Evolutionary conservation across 805 yeast genomes (phyloP).

Genomic region (Saccharomyces kudriavzevii): DNA sequence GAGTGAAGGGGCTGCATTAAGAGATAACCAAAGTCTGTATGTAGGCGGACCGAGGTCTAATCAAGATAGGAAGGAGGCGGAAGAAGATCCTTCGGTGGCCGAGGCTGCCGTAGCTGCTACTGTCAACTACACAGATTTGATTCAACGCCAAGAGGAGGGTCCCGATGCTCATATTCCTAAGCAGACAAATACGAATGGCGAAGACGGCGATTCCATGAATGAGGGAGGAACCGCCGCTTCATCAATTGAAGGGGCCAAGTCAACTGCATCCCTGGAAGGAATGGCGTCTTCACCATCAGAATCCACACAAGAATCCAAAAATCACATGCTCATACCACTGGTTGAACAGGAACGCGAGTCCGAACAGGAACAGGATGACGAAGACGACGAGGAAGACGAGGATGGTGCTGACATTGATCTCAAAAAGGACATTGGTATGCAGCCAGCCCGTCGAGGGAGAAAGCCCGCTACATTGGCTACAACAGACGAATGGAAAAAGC

Average conservation of each 20-base stretch:
- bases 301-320: neutral
- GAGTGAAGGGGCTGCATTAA: constrained; percentile 6
- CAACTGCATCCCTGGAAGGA: neutral
- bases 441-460: constrained; percentile 22
- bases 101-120: constrained; percentile 12
- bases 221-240: neutral
- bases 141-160: constrained; percentile 8
- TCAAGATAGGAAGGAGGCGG: constrained; percentile 6
- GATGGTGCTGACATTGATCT: neutral
- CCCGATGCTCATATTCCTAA: neutral
- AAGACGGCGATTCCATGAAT: neutral
- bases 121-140: constrained; percentile 9
- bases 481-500: constrained; percentile 30
- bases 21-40: neutral
- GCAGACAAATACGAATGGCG: neutral
- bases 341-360: neutral
- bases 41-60: constrained; percentile 3
- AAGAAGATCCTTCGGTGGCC: constrained; percentile 6
- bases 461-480: constrained; percentile 24
- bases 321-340: neutral
- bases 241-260: neutral
- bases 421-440: neutral
- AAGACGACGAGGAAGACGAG: neutral
- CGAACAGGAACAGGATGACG: neutral
- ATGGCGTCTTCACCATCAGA: neutral